phyloP scores from a whole-genome alignment of 148 eudicot genomes.

The Dysphania ambrosioides region DNA sequence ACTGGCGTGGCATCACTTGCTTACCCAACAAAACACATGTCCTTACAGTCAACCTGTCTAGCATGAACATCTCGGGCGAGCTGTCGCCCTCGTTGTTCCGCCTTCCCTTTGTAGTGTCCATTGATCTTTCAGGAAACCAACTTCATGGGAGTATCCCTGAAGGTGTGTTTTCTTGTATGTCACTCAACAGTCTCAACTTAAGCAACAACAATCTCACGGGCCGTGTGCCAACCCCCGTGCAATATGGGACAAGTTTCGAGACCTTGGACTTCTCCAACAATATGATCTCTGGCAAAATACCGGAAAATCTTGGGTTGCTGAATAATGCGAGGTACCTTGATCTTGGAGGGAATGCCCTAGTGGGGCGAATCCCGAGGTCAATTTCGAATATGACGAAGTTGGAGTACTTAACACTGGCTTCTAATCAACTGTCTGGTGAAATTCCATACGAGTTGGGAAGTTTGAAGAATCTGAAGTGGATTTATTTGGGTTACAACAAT shows the following conservation, averaged over 20 bases:
- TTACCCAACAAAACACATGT: constrained; percentile 39
- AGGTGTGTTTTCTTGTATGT: constrained; percentile 34
- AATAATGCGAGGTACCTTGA: constrained; percentile 50
- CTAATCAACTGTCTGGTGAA: constrained; percentile 64
- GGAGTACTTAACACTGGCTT: constrained; percentile 60
- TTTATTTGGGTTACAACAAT: constrained; percentile 85
- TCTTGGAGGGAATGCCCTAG: constrained; percentile 68
- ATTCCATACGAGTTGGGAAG: constrained; percentile 52
- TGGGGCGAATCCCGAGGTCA: constrained; percentile 64
- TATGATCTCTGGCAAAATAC: constrained; percentile 59
- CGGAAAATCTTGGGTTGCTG: constrained; percentile 42
- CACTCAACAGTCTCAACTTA: constrained; percentile 54
- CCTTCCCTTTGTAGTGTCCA: constrained; percentile 35
- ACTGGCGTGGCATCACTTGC: constrained; percentile 66
- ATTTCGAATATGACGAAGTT: constrained; percentile 46
- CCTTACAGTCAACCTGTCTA: constrained; percentile 45
- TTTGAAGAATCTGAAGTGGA: constrained; percentile 53
- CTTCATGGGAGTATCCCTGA: constrained; percentile 50
- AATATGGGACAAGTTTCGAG: constrained; percentile 30
- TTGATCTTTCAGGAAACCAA: constrained; percentile 67
- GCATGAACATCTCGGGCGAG: constrained; percentile 56
- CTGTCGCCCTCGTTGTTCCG: constrained; percentile 47
- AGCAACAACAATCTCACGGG: constrained; percentile 82
- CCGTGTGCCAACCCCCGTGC: constrained; percentile 32
- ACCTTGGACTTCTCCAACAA: constrained; percentile 77